These are phyloP conservation scores for Juncus inflexus DNA, from an alignment of 176 grass and related monocot genomes.

Conservation along the genomic window DNA sequence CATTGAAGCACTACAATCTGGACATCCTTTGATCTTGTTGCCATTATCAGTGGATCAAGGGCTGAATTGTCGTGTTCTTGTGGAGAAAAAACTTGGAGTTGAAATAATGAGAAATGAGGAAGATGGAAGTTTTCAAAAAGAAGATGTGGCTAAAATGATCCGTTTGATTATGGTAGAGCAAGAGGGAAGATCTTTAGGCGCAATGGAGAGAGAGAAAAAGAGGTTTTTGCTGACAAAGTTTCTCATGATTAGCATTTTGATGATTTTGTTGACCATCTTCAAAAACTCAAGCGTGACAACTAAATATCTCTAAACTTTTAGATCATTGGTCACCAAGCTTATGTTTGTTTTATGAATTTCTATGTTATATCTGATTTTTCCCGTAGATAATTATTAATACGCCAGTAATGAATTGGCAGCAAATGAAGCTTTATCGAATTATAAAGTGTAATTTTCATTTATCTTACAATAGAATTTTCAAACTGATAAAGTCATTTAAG, in stretches of 20 bases:
- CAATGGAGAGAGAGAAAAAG: constrained; percentile 24
- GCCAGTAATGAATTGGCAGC: no score
- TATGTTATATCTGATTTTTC: no score
- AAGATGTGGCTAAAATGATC: constrained; percentile 24
- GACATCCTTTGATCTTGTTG: constrained; percentile 29
- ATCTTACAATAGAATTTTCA: no score
- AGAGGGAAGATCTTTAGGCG: constrained; percentile 4
- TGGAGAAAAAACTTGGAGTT: constrained; percentile 15
- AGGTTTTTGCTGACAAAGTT: constrained; percentile 7
- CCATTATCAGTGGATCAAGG: constrained; percentile 31
- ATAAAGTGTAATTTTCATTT: no score
- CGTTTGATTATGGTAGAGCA: constrained; percentile 33
- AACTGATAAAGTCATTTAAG: no score
- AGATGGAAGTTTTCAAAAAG: constrained; percentile 17
- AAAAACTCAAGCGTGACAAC: background rate
- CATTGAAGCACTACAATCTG: constrained; percentile 21
- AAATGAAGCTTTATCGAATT: no score
- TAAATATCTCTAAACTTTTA: no score
- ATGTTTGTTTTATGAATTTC: no score
- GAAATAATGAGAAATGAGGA: constrained; percentile 21
- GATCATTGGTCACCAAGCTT: no score
- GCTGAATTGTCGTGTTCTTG: constrained; percentile 5
- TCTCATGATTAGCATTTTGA: constrained; percentile 30
- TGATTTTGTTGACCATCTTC: constrained; percentile 15
- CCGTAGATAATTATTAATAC: no score